Percentiles rank a stretch among this genome's conserved stretches.
These are phyloP conservation scores for Pterulicium gracile DNA, from an alignment of 1,284 basidiomycete genomes.

Conservation along the genomic window DNA sequence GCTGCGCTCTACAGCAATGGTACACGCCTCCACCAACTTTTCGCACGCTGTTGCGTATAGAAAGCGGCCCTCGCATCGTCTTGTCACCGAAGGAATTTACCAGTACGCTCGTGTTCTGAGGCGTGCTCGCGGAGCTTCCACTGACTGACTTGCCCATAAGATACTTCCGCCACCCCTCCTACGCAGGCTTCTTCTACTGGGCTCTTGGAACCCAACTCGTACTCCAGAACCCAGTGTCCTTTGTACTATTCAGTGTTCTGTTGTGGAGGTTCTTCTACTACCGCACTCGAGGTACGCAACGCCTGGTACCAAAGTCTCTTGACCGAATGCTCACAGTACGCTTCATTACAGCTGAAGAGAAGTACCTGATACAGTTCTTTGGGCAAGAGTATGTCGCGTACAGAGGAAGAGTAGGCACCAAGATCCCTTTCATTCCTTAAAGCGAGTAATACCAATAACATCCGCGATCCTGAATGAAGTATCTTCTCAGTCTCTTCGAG, in stretches of 20 bases:
- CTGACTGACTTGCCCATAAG: constrained; percentile 28
- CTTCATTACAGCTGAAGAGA: constrained; percentile 55
- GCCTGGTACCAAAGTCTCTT: too few species aligned
- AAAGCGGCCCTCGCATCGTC: constrained; percentile 64
- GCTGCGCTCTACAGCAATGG: constrained; percentile 87
- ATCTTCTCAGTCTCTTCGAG: too few species aligned
- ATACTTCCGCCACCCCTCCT: constrained; percentile 91
- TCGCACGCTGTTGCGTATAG: constrained; percentile 76
- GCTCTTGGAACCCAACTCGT: constrained; percentile 91
- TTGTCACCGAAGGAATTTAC: constrained; percentile 84
- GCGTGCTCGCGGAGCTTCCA: not conserved
- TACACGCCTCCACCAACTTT: constrained; percentile 90
- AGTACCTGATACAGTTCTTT: constrained; percentile 67
- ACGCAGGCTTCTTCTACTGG: constrained; percentile 98
- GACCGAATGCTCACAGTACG: not conserved
- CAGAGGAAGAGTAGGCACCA: constrained; percentile 54
- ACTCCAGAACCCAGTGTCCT: constrained; percentile 77
- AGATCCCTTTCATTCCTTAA: constrained; percentile 58
- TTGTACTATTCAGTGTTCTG: constrained; percentile 49
- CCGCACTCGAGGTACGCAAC: constrained; percentile 75
- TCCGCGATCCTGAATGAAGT: too few species aligned
- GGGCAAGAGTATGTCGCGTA: constrained; percentile 71
- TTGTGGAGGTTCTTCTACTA: constrained; percentile 83
- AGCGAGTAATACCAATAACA: too few species aligned
- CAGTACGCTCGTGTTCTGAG: constrained; percentile 35